These are phyloP conservation scores for Phytomonas serpens DNA, from an alignment of 208 protist genomes.

Conservation along the genomic window DNA sequence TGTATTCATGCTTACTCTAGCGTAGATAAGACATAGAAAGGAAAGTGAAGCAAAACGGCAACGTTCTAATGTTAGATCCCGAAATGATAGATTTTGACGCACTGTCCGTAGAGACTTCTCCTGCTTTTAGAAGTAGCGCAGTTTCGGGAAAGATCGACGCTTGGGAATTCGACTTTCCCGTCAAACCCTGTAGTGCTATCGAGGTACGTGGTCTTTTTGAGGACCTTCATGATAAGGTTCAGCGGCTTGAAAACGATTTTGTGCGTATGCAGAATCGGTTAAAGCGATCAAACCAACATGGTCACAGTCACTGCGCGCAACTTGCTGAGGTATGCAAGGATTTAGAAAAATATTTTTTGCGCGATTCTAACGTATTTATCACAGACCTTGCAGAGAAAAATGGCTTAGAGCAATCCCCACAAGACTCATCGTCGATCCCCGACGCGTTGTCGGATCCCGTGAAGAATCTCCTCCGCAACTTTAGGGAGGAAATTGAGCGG, in stretches of 20 bases:
- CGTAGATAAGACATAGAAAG: too few relatives aligned
- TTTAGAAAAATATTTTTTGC: neutral
- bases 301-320: neutral
- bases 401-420: neutral
- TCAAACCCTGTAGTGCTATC: neutral
- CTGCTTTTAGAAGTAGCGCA: neutral
- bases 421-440: neutral
- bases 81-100: neutral
- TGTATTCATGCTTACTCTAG: too few relatives aligned
- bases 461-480: constrained; percentile 19
- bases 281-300: neutral
- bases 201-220: neutral
- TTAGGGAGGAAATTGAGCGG: constrained; percentile 13
- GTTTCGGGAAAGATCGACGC: neutral
- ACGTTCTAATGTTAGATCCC: neutral
- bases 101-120: neutral
- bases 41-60: neutral
- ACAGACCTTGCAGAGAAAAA: neutral
- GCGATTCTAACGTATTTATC: neutral
- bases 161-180: neutral
- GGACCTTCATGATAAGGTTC: neutral
- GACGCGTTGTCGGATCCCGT: neutral
- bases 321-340: neutral
- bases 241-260: neutral
- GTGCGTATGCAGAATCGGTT: neutral